Percentiles rank a stretch among this genome's conserved stretches.
Conservation (phyloP, 108 stramenopile species). For the Chaetoceros tenuissimus region DNA sequence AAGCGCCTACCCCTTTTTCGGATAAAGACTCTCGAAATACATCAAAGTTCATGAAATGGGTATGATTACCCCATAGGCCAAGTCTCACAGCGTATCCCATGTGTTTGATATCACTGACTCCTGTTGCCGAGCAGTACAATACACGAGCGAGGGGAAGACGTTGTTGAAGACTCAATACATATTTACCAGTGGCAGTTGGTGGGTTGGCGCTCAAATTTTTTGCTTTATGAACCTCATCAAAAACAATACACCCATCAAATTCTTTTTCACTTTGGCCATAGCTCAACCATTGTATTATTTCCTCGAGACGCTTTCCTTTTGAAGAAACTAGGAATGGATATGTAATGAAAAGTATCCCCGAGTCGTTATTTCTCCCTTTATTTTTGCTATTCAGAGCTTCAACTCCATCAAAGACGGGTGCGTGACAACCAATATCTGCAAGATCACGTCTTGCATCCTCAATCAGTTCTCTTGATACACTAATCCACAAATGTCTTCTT, state of each 20-base stretch:
- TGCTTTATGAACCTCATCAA: conserved; percentile 81
- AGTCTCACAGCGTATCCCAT: conserved; percentile 74
- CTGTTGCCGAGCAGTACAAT: conserved; percentile 74
- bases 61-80: conserved; percentile 58
- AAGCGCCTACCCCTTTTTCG: conserved; percentile 61
- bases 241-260: conserved; percentile 59
- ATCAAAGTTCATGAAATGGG: conserved; percentile 30
- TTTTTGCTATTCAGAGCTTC: conserved; percentile 17
- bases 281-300: conserved; percentile 58
- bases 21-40: conserved; percentile 46
- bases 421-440: conserved; percentile 31
- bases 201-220: conserved; percentile 64
- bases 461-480: conserved; percentile 38
- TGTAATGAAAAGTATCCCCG: conserved; percentile 41
- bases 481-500: conserved; percentile 50
- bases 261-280: conserved; percentile 23
- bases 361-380: neutral
- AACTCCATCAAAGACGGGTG: conserved; percentile 32
- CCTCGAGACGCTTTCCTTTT: conserved; percentile 48
- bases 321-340: conserved; percentile 45
- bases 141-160: conserved; percentile 68
- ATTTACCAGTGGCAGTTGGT: conserved; percentile 44
- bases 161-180: conserved; percentile 57
- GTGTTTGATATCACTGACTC: conserved; percentile 67
- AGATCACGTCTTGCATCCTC: conserved; percentile 54